Percentiles rank a stretch among this genome's conserved stretches.
phyloP scores from a whole-genome alignment of 306 rosid genomes.

The cucumber (Cucumis sativus) region Cucumber_9930_V3 NC_026656.2:14129001-14129500 shows the following conservation, averaged over 20 bases:
- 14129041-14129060: neutral
- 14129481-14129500: neutral
- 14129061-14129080: neutral
- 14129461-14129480: neutral
- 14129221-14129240: no score
- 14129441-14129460: neutral
- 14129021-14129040: neutral
- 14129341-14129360: neutral
- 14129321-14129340: neutral
- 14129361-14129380: neutral
- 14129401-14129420: no score
- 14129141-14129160: no score
- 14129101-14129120: neutral
- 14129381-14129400: no score
- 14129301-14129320: neutral
- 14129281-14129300: no score
- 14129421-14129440: no score
- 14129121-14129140: no score
- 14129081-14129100: neutral
- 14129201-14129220: no score
- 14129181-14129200: no score
- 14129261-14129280: no score
- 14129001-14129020: neutral
- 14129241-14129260: no score
- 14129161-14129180: no score